phyloP scores from a whole-genome alignment of 2,329 filamentous ascomycete species.

The Massarina eburnea region DNA sequence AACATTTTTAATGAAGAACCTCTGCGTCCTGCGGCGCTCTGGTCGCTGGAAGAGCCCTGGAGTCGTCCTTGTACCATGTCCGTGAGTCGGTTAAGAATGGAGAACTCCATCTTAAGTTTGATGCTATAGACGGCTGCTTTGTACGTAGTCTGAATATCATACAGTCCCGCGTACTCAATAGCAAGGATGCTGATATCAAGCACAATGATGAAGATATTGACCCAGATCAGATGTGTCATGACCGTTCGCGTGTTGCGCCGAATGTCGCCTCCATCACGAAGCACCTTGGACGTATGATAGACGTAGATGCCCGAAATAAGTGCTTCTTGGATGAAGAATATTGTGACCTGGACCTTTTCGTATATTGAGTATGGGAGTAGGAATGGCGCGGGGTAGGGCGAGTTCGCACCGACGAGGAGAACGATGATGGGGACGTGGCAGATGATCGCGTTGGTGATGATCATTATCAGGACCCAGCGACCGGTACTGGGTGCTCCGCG shows the following conservation, averaged over 20 bases:
- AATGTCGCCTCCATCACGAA: conserved; percentile 18
- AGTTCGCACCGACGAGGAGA: conserved; percentile 54
- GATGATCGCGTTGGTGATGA: conserved; percentile 43
- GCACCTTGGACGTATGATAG: conserved; percentile 51
- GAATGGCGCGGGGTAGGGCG: conserved; percentile 8
- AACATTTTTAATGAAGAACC: background rate
- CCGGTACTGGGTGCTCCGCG: conserved; percentile 3
- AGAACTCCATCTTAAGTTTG: conserved; percentile 55
- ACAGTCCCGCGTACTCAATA: conserved; percentile 41
- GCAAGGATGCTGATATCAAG: conserved; percentile 44
- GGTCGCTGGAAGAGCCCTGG: conserved; percentile 8
- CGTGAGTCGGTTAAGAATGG: conserved; percentile 48
- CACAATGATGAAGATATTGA: conserved; percentile 42
- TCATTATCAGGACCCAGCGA: conserved; percentile 55
- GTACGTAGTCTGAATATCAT: conserved; percentile 41
- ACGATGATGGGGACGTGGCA: conserved; percentile 55
- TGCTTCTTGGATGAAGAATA: conserved; percentile 44
- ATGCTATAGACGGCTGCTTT: conserved; percentile 46
- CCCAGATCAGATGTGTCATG: conserved; percentile 30
- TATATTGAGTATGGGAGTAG: conserved; percentile 23
- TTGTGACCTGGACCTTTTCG: conserved; percentile 44
- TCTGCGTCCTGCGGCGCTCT: background rate
- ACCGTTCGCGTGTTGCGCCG: conserved; percentile 11
- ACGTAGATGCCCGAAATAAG: conserved; percentile 49
- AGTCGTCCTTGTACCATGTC: conserved; percentile 15